phyloP scores from a whole-genome alignment of 805 yeast species.

The Tetrapisispora fleetii region DNA sequence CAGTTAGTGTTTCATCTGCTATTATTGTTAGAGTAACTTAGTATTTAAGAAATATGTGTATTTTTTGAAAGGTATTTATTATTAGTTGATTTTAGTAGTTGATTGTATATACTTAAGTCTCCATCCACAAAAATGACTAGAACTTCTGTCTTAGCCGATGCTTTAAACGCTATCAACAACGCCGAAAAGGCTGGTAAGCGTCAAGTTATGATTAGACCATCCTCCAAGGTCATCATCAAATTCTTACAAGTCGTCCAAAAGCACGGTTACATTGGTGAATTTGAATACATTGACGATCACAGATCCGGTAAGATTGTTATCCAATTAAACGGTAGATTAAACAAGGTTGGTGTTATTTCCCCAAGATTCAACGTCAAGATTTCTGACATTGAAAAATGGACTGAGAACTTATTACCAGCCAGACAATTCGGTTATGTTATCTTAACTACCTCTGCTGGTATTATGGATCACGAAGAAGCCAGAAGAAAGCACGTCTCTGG shows the following conservation, averaged over 20 bases:
- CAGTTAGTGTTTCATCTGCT: not conserved
- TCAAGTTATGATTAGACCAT: constrained; percentile 96
- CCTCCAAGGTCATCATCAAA: constrained; percentile 96
- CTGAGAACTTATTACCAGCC: constrained; percentile 95
- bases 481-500: constrained; percentile 99
- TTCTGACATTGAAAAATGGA: constrained; percentile 95
- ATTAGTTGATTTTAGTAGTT: not conserved
- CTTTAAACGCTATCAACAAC: constrained; percentile 95
- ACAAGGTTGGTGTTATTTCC: constrained; percentile 97
- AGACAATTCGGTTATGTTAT: constrained; percentile 98
- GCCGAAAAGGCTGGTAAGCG: constrained; percentile 99
- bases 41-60: not conserved
- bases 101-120: constrained; percentile 1
- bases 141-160: constrained; percentile 97
- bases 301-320: constrained; percentile 96
- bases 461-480: constrained; percentile 99
- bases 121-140: constrained; percentile 65
- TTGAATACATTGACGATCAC: constrained; percentile 97
- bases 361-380: constrained; percentile 98
- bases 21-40: too few species aligned
- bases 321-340: constrained; percentile 94
- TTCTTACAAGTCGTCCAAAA: constrained; percentile 94
- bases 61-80: not conserved
- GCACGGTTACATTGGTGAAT: constrained; percentile 98
- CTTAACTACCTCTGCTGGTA: constrained; percentile 98